Percentiles rank a stretch among this genome's conserved stretches.
Evolutionary conservation across 441 rosid genomes (phyloP).

Genomic region (Gossypium trilobum): DNA sequence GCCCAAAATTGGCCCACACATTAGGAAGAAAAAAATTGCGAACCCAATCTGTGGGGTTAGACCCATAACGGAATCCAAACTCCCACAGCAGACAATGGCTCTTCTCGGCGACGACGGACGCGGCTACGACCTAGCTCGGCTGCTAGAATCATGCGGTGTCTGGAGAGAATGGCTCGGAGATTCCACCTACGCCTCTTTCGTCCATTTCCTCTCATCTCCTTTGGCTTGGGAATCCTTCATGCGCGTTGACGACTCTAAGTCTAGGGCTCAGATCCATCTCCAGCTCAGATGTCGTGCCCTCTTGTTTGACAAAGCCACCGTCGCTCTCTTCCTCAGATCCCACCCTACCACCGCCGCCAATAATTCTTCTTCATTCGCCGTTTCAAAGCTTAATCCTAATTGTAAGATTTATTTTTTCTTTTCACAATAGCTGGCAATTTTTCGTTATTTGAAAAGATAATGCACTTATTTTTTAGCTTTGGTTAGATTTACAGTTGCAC

Average conservation of each 20-base stretch:
- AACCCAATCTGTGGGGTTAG: background rate
- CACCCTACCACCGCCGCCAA: slow-evolving; percentile 8
- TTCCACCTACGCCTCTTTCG: slow-evolving; percentile 39
- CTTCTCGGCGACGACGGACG: slow-evolving; percentile 81
- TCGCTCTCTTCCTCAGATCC: slow-evolving; percentile 49
- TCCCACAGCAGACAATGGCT: slow-evolving; percentile 31
- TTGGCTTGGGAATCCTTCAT: slow-evolving; percentile 65
- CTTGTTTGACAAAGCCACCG: slow-evolving; percentile 63
- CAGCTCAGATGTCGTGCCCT: slow-evolving; percentile 86
- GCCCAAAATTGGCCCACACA: background rate
- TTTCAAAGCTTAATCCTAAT: slow-evolving; percentile 55
- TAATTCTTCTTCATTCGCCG: slow-evolving; percentile 25
- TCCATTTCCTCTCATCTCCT: slow-evolving; percentile 49
- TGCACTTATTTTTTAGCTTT: background rate
- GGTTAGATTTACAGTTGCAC: slow-evolving; percentile 62
- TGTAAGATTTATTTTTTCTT: slow-evolving; percentile 28
- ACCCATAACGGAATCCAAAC: background rate
- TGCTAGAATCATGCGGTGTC: slow-evolving; percentile 57
- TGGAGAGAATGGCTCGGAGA: slow-evolving; percentile 87
- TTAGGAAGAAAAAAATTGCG: background rate
- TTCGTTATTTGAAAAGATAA: background rate
- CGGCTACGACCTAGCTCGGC: slow-evolving; percentile 68
- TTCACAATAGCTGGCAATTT: background rate
- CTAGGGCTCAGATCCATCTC: slow-evolving; percentile 71
- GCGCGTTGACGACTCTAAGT: slow-evolving; percentile 54